Evolutionary conservation across 805 yeast species (phyloP).

Genomic region (Wickerhamomyces rabaulensis): DNA sequence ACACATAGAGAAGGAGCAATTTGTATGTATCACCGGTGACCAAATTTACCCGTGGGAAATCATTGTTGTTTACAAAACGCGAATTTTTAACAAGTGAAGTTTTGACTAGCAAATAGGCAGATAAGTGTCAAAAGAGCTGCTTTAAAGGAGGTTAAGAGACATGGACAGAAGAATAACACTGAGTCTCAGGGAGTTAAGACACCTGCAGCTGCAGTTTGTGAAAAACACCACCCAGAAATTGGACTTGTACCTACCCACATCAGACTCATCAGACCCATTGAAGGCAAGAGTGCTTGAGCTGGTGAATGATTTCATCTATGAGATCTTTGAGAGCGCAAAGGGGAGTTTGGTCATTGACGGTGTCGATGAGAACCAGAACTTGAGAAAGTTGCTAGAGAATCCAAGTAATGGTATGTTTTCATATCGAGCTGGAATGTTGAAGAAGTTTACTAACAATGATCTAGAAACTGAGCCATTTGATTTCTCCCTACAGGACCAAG

Average conservation of each 20-base stretch:
- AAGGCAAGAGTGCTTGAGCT: constrained; percentile 36
- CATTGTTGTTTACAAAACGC: neutral
- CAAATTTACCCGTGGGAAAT: neutral
- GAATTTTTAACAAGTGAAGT: neutral
- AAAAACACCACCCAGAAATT: constrained; percentile 39
- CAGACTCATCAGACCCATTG: constrained; percentile 38
- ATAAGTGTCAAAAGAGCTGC: too few relatives aligned
- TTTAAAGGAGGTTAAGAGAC: constrained; percentile 17
- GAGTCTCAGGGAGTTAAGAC: constrained; percentile 46
- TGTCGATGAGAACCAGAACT: constrained; percentile 23
- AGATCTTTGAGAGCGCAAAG: constrained; percentile 52
- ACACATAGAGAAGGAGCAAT: too few relatives aligned
- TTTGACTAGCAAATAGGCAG: neutral
- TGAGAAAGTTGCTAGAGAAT: constrained; percentile 20
- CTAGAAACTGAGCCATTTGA: constrained; percentile 66
- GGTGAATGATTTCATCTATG: constrained; percentile 42
- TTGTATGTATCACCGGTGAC: neutral
- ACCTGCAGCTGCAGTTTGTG: constrained; percentile 39
- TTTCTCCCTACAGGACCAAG: constrained; percentile 49
- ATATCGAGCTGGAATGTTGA: neutral
- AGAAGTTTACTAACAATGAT: neutral
- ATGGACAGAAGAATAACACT: constrained; percentile 24
- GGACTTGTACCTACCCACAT: constrained; percentile 41
- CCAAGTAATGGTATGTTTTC: constrained; percentile 18
- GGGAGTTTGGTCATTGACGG: constrained; percentile 59